Percentiles rank a stretch among this genome's conserved stretches.
phyloP scores from a whole-genome alignment of 169 alveolate species.

The Babesia bovis region DNA sequence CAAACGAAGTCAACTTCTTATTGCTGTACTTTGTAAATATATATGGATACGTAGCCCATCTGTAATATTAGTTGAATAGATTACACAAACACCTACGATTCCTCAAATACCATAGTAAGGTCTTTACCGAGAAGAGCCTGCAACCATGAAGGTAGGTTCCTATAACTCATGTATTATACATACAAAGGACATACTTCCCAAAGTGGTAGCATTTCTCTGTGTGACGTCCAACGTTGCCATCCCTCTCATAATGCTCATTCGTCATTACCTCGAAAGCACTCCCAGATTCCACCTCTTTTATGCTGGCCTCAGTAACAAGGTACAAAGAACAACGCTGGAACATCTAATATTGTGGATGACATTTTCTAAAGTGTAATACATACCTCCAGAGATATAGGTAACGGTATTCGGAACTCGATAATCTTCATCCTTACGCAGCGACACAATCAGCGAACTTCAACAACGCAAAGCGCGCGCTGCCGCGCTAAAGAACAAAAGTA shows the following conservation, averaged over 20 bases:
- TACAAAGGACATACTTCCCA: conserved; percentile 41
- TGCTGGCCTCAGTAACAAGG: conserved; percentile 53
- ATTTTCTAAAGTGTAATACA: neutral
- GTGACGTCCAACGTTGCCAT: conserved; percentile 28
- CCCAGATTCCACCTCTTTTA: conserved; percentile 56
- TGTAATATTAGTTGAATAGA: neutral
- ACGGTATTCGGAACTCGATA: conserved; percentile 61
- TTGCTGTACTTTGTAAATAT: conserved; percentile 51
- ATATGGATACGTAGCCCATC: conserved; percentile 59
- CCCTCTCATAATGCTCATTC: conserved; percentile 40
- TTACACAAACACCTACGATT: conserved; percentile 39
- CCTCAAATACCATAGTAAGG: conserved; percentile 55
- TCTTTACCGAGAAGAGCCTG: conserved; percentile 50
- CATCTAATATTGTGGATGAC: conserved; percentile 10
- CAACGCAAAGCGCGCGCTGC: conserved; percentile 16
- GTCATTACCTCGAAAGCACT: conserved; percentile 55
- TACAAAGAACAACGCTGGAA: conserved; percentile 39
- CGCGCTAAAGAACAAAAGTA: neutral
- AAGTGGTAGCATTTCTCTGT: conserved; percentile 55
- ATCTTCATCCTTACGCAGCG: conserved; percentile 44
- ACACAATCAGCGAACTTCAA: conserved; percentile 9
- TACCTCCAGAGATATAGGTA: conserved; percentile 54
- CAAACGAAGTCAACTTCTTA: conserved; percentile 45
- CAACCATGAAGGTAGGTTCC: conserved; percentile 64
- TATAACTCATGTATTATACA: neutral